phyloP scores from a whole-genome alignment of 1,284 basidiomycete genomes.

The Termitomyces sp. region DNA sequence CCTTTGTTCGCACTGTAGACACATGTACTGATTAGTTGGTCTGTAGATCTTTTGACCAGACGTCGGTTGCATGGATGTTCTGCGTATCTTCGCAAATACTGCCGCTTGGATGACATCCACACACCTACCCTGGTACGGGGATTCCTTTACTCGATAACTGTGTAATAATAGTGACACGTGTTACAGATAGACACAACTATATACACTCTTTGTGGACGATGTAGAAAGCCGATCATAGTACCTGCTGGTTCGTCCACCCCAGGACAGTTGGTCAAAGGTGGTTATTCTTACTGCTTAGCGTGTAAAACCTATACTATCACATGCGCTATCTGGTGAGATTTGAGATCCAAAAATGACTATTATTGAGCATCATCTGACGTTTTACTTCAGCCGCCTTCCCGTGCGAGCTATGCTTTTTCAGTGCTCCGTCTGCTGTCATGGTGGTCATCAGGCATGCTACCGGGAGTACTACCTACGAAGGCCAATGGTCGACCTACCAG shows the following conservation, averaged over 20 bases:
- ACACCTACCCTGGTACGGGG: conserved; percentile 45
- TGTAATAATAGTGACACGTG: background rate
- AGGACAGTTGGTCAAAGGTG: conserved; percentile 29
- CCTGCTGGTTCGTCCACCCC: conserved; percentile 31
- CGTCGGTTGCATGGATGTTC: conserved; percentile 57
- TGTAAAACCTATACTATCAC: conserved; percentile 47
- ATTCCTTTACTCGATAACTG: background rate
- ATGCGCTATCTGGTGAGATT: conserved; percentile 67
- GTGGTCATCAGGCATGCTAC: conserved; percentile 73
- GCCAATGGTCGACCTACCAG: conserved; percentile 13
- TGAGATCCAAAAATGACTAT: background rate
- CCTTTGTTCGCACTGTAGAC: background rate
- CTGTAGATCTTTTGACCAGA: conserved; percentile 55
- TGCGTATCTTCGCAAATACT: conserved; percentile 68
- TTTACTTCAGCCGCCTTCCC: conserved; percentile 57
- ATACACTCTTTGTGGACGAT: conserved; percentile 61
- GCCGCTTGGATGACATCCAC: conserved; percentile 44
- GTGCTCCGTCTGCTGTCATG: conserved; percentile 69
- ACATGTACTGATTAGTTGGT: background rate
- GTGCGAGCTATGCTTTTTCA: conserved; percentile 63
- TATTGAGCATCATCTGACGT: background rate
- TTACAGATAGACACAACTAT: conserved; percentile 61
- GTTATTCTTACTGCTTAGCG: conserved; percentile 46
- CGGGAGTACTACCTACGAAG: conserved; percentile 45
- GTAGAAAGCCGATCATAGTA: conserved; percentile 54